Percentiles rank a stretch among this genome's conserved stretches.
Evolutionary conservation across 768 basidiomycete genomes (phyloP).

Genomic region (Brasilioporus rufonigricans): DNA sequence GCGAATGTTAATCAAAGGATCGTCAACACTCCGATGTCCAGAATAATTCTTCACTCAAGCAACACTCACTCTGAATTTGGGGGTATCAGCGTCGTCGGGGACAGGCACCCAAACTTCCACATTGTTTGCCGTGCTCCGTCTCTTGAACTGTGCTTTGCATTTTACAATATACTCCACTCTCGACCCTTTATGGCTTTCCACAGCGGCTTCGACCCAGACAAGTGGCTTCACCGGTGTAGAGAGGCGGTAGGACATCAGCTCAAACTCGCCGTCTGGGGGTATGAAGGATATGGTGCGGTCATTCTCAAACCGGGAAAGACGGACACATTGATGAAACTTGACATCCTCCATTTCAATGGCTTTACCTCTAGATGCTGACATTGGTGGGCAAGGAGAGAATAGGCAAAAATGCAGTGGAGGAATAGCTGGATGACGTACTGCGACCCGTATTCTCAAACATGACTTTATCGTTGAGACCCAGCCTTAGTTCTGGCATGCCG

Average conservation of each 20-base stretch:
- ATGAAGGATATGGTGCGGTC: constrained; percentile 99
- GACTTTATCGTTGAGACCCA: constrained; percentile 98
- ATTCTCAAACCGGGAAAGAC: constrained; percentile 95
- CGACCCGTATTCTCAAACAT: constrained; percentile 99
- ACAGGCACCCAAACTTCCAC: constrained; percentile 99
- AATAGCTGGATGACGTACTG: constrained; percentile 51
- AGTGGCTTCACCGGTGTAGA: constrained; percentile 96
- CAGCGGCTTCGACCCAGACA: constrained; percentile 91
- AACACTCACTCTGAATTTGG: constrained; percentile 80
- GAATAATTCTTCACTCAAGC: no score
- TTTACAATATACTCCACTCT: constrained; percentile 96
- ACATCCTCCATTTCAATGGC: constrained; percentile 99
- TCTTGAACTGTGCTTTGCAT: constrained; percentile 95
- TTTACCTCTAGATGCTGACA: constrained; percentile 67
- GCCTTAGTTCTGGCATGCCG: constrained; percentile 97
- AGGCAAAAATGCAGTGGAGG: background rate
- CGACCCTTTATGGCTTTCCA: constrained; percentile 93
- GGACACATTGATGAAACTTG: constrained; percentile 99
- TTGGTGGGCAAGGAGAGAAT: background rate
- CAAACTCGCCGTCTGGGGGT: constrained; percentile 98
- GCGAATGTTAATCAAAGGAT: background rate
- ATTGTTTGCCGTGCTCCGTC: constrained; percentile 94
- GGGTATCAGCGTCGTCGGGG: constrained; percentile 96
- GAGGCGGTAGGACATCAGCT: constrained; percentile 96
- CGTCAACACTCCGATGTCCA: background rate